Conservation (phyloP, 2,329 filamentous ascomycete species). For the Cercospora sp. region DNA sequence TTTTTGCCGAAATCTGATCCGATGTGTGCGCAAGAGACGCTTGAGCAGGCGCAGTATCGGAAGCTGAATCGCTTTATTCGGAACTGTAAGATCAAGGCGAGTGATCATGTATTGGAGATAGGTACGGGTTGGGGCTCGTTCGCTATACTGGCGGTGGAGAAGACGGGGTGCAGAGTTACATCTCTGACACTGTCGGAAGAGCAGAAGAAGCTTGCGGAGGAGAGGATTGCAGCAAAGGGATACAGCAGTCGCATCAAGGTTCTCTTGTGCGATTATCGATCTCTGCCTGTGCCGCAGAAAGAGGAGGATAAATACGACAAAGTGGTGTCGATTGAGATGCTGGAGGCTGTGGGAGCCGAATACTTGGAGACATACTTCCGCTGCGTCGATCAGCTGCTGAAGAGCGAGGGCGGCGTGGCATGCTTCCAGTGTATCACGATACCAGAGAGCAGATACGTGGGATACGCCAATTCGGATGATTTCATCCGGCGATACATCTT, state of each 20-base stretch:
- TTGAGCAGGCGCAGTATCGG: constrained; percentile 66
- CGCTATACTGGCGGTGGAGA: constrained; percentile 67
- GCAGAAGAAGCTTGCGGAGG: constrained; percentile 68
- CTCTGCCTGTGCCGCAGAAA: constrained; percentile 52
- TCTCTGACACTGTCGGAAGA: constrained; percentile 68
- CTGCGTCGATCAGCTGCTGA: constrained; percentile 63
- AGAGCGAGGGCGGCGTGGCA: constrained; percentile 65
- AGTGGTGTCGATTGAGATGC: constrained; percentile 74
- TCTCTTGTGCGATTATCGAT: constrained; percentile 67
- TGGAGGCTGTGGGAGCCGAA: constrained; percentile 70
- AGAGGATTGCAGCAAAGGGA: constrained; percentile 63
- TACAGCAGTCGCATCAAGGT: constrained; percentile 64
- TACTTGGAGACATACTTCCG: constrained; percentile 68
- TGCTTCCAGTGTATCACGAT: constrained; percentile 79
- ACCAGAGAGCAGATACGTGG: constrained; percentile 66
- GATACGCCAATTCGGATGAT: constrained; percentile 66
- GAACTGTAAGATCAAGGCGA: constrained; percentile 62
- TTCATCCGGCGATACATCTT: constrained; percentile 80
- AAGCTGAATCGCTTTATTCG: constrained; percentile 68
- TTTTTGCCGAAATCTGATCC: constrained; percentile 55
- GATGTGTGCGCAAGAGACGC: constrained; percentile 53
- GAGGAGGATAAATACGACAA: constrained; percentile 60
- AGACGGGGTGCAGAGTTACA: constrained; percentile 68
- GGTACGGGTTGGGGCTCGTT: constrained; percentile 76
- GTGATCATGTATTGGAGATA: constrained; percentile 72